Evolutionary conservation across 2,329 filamentous ascomycete genomes (phyloP).

Genomic region (Cercospora sojina): DNA sequence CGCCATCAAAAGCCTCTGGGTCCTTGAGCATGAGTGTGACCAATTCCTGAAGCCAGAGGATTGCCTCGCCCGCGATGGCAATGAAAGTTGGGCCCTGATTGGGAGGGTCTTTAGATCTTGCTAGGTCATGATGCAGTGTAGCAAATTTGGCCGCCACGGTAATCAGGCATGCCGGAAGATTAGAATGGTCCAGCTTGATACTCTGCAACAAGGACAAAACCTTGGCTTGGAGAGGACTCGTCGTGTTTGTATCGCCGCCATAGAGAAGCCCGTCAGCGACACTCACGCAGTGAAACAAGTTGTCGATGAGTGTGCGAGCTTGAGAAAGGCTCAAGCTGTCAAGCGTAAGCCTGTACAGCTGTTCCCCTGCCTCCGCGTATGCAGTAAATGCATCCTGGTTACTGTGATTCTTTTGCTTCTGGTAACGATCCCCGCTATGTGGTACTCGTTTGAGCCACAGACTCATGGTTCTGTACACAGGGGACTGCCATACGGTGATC

Average conservation of each 20-base stretch:
- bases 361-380: constrained; percentile 73
- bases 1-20: constrained; percentile 66
- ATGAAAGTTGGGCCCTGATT: constrained; percentile 72
- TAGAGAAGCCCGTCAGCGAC: constrained; percentile 67
- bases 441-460: constrained; percentile 38
- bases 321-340: constrained; percentile 61
- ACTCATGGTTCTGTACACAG: constrained; percentile 31
- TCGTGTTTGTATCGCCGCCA: constrained; percentile 68
- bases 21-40: constrained; percentile 61
- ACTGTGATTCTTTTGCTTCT: constrained; percentile 22
- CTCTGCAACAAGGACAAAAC: constrained; percentile 67
- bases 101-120: constrained; percentile 20
- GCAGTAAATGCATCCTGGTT: constrained; percentile 83
- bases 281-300: constrained; percentile 70
- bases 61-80: constrained; percentile 80
- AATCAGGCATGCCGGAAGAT: constrained; percentile 67
- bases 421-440: constrained; percentile 17
- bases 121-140: constrained; percentile 62
- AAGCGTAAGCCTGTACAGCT: constrained; percentile 75
- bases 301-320: constrained; percentile 66
- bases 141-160: constrained; percentile 68
- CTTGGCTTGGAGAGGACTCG: constrained; percentile 70
- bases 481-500: constrained; percentile 29
- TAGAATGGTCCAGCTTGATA: constrained; percentile 64
- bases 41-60: constrained; percentile 65